Evolutionary conservation across 495 filamentous ascomycete genomes (phyloP).

Genomic region (Evansstolkia leycettana): DNA sequence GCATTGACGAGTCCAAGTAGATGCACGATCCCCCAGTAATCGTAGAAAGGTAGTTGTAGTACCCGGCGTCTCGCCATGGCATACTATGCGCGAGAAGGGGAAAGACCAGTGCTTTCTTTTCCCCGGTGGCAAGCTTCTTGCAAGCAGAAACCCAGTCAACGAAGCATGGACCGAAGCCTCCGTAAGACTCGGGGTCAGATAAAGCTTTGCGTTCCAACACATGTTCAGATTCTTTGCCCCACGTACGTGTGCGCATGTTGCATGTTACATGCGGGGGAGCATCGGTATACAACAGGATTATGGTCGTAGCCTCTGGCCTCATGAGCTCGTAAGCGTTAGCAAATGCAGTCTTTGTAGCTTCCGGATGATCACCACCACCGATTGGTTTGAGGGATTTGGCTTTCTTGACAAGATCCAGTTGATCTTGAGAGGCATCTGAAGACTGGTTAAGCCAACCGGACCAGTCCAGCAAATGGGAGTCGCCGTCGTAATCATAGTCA

Average conservation of each 20-base stretch:
- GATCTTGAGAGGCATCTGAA: neutral
- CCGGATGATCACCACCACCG: constrained; percentile 24
- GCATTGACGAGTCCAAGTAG: constrained; percentile 5
- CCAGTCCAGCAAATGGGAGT: constrained; percentile 19
- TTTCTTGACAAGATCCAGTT: constrained; percentile 6
- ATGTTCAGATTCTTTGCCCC: constrained; percentile 13
- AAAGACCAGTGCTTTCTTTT: constrained; percentile 28
- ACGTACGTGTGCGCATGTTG: no score
- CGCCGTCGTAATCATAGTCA: constrained; percentile 20
- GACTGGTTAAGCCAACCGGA: constrained; percentile 25
- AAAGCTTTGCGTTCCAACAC: no score
- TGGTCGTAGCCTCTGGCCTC: constrained; percentile 29
- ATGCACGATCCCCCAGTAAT: constrained; percentile 28
- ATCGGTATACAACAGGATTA: constrained; percentile 35
- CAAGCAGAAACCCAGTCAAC: constrained; percentile 27
- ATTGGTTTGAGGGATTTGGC: constrained; percentile 1
- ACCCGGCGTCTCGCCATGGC: neutral
- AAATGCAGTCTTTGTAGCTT: constrained; percentile 32
- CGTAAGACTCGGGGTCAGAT: constrained; percentile 7
- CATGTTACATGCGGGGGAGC: constrained; percentile 25
- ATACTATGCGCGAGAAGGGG: constrained; percentile 10
- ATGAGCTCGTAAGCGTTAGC: constrained; percentile 30
- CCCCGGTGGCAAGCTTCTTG: constrained; percentile 11
- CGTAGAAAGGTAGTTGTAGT: constrained; percentile 23
- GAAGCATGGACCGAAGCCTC: constrained; percentile 18